phyloP scores from a whole-genome alignment of 129 eudicot species.

The Erigeron canadensis region DNA sequence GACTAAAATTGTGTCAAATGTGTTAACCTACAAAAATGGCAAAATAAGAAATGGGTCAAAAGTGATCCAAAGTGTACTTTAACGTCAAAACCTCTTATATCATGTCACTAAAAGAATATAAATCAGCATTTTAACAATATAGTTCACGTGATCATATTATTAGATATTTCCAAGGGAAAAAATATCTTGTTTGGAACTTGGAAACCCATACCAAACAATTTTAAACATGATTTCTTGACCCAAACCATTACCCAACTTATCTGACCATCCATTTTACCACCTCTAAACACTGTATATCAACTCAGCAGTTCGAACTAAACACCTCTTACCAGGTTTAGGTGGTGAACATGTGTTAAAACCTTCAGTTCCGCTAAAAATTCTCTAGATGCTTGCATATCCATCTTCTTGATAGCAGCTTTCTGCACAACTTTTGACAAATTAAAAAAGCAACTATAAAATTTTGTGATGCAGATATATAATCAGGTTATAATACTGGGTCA shows the following conservation, averaged over 20 bases:
- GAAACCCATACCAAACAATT: not conserved
- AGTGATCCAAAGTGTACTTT: not conserved
- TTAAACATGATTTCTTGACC: no score
- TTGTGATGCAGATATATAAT: constrained; percentile 3
- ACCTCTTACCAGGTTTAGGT: constrained; percentile 80
- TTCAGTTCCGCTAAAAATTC: constrained; percentile 86
- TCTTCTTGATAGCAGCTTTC: constrained; percentile 97
- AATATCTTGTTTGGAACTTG: not conserved
- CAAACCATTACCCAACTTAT: not conserved
- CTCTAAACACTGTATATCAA: constrained; percentile 4
- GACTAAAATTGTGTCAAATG: not conserved
- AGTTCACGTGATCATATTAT: not conserved
- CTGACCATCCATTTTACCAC: not conserved
- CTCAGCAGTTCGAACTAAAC: not conserved
- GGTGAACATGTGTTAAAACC: constrained; percentile 94
- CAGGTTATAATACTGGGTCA: not conserved
- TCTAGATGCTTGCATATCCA: constrained; percentile 95
- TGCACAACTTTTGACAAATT: constrained; percentile 32
- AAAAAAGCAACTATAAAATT: not conserved
- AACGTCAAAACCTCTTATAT: not conserved
- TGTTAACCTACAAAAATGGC: not conserved
- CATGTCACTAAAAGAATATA: not conserved
- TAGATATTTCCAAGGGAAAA: not conserved
- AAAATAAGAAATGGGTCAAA: not conserved
- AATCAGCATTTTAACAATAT: not conserved